Base-by-base conservation (phyloP, 2,329 filamentous ascomycete species). In the Thermoascus crustaceus region DNA sequence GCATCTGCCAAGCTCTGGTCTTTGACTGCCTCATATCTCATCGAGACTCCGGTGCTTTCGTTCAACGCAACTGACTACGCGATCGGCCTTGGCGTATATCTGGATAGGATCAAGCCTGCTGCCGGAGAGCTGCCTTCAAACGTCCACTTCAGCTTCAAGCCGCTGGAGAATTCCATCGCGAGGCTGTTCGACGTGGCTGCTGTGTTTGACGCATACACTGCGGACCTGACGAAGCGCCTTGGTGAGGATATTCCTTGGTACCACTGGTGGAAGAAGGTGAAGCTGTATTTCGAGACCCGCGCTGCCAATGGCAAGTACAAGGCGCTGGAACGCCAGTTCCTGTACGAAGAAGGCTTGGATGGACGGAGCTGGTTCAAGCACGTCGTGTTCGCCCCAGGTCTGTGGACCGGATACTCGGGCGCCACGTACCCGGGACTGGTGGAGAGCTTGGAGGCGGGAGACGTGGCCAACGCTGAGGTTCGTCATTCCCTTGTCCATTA, bases 321-420 rank as follows among this genome's bases (percentile, higher is more conserved):
- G 71, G 68, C 70, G 6, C 64, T 96, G 0, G 89, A 96, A 59
- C 72, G 87, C 10, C 70, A 79, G 33, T 94, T 95, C 60, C 50
- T 95, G 43, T 82, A 85, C 50, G 63, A 76, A 4, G 69, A 73
- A 3, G 89, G 89, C 1, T 63, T 96, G 13, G 88, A 94, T 55
- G 77, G 78, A 1, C 69, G 89, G 40, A 67, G 68, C 16, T 95
- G 87, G 87, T 96, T 89, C 67, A 95, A 95, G 66, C 89, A 95
- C 52, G 82, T 94, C 2, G 82, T 95, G 1, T 95, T 93, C 61
- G 88, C 88, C 1, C 88, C 88, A 0, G 88, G 88, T 0, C 58
- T 89, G 31, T 94, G 87, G 86, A 94, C 86, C 0, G 88, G 88
- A 0, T 95, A 95, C 59, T 69, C 86, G 0, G 88, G 87, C 3